Percentiles rank a stretch among this genome's conserved stretches.
Conservation (phyloP, 208 protist species). For the Blastocrithidia nonstop region DNA sequence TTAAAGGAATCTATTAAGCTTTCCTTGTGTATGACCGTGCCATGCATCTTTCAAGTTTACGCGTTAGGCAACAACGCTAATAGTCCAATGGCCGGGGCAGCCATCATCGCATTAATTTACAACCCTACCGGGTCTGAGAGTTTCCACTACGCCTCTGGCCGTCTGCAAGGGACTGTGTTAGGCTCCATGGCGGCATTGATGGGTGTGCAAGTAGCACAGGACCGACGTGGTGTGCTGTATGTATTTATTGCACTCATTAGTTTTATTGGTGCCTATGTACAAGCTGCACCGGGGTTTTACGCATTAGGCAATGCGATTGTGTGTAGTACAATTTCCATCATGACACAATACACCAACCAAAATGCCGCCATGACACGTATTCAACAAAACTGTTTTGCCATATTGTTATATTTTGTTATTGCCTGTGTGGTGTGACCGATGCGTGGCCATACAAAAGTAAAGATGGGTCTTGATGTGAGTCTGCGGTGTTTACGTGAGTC, state of each 20-base stretch:
- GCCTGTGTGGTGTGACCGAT: conserved; percentile 70
- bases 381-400: conserved; percentile 84
- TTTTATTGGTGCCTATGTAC: conserved; percentile 77
- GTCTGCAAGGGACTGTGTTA: conserved; percentile 76
- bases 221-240: conserved; percentile 49
- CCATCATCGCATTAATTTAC: conserved; percentile 82
- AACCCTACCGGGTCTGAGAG: conserved; percentile 78
- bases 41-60: conserved; percentile 79
- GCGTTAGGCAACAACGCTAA: conserved; percentile 47
- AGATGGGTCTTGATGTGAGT: conserved; percentile 69
- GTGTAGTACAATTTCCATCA: conserved; percentile 77
- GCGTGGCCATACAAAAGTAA: conserved; percentile 52
- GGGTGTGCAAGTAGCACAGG: conserved; percentile 47
- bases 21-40: conserved; percentile 71
- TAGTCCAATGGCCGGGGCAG: conserved; percentile 66
- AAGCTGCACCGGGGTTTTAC: conserved; percentile 68
- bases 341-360: conserved; percentile 64
- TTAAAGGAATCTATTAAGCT: conserved; percentile 86
- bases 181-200: conserved; percentile 54
- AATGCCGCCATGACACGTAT: conserved; percentile 80
- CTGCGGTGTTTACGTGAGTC: conserved; percentile 73
- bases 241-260: conserved; percentile 49
- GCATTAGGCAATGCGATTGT: conserved; percentile 76
- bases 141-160: conserved; percentile 75
- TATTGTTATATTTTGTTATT: conserved; percentile 83